phyloP scores from a whole-genome alignment of 2,329 filamentous ascomycete genomes.

The Nemania sp. region DNA sequence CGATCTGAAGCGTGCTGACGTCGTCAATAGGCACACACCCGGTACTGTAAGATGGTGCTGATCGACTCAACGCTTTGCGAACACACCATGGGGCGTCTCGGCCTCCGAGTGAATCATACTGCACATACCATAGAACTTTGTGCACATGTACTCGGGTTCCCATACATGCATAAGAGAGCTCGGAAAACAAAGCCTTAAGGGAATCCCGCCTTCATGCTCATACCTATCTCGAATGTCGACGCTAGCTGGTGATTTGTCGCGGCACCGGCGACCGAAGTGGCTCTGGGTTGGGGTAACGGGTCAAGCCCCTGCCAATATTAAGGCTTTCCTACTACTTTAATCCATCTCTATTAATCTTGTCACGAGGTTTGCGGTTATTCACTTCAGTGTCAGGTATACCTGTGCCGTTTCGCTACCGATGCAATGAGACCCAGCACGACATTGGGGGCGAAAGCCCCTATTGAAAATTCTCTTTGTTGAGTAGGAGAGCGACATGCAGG shows the following conservation, averaged over 20 bases:
- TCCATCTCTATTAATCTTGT: conserved; percentile 12
- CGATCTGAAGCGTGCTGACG: conserved; percentile 35
- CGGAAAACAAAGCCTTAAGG: neutral
- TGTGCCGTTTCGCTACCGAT: conserved; percentile 31
- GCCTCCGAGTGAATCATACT: conserved; percentile 26
- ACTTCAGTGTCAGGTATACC: conserved; percentile 21
- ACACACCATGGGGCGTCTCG: conserved; percentile 35
- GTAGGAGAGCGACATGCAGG: conserved; percentile 24
- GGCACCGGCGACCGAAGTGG: conserved; percentile 23
- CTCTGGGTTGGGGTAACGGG: conserved; percentile 37
- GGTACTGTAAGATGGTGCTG: conserved; percentile 2
- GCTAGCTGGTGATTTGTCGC: conserved; percentile 9
- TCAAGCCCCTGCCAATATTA: conserved; percentile 28
- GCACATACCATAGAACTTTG: conserved; percentile 12
- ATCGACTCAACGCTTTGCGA: conserved; percentile 30
- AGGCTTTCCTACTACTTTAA: conserved; percentile 16
- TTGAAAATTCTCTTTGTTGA: conserved; percentile 8
- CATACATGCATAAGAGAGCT: conserved; percentile 2
- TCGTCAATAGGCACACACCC: conserved; percentile 31
- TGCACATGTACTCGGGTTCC: conserved; percentile 15
- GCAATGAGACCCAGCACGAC: conserved; percentile 35
- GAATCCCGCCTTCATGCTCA: conserved; percentile 14
- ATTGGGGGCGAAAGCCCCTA: conserved; percentile 21
- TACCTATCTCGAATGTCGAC: conserved; percentile 3
- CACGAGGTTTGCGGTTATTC: conserved; percentile 10